Percentiles rank a stretch among this genome's conserved stretches.
These are phyloP conservation scores for Lactuca sativa DNA, from an alignment of 129 eudicot species.

Conservation along the genomic window DNA sequence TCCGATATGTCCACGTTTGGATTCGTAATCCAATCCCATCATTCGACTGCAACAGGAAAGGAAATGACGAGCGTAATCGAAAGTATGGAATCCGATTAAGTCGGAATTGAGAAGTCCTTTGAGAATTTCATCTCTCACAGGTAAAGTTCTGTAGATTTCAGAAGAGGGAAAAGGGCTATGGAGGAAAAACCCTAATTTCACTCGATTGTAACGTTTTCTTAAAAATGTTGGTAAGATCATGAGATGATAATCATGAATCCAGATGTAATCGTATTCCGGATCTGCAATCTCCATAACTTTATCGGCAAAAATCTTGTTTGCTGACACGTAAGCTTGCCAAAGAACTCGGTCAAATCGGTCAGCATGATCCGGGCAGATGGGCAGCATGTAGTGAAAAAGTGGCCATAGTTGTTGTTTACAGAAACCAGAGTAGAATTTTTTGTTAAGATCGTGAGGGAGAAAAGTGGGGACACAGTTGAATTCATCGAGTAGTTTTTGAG, in stretches of 20 bases:
- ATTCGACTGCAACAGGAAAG: constrained; percentile 86
- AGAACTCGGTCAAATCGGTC: constrained; percentile 74
- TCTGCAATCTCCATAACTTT: constrained; percentile 78
- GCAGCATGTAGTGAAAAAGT: constrained; percentile 91
- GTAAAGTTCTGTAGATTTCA: constrained; percentile 77
- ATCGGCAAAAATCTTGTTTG: constrained; percentile 75
- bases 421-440: constrained; percentile 73
- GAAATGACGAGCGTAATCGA: constrained; percentile 88
- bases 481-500: constrained; percentile 74
- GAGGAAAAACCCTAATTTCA: constrained; percentile 76
- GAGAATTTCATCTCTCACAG: constrained; percentile 74
- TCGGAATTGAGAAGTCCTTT: constrained; percentile 82
- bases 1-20: constrained; percentile 78
- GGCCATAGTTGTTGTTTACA: constrained; percentile 94
- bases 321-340: constrained; percentile 88
- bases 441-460: constrained; percentile 61
- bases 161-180: constrained; percentile 91
- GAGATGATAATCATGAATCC: constrained; percentile 94
- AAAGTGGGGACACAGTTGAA: constrained; percentile 88
- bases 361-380: constrained; percentile 71
- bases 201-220: constrained; percentile 63
- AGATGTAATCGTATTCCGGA: constrained; percentile 75
- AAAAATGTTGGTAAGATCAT: constrained; percentile 81
- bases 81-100: constrained; percentile 83
- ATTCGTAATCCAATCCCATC: constrained; percentile 82